A percentile compares a stretch with the other conserved stretches of the same genome.
Evolutionary conservation across 768 basidiomycete genomes (phyloP).

Genomic region (Aureoboletus auriporus): DNA sequence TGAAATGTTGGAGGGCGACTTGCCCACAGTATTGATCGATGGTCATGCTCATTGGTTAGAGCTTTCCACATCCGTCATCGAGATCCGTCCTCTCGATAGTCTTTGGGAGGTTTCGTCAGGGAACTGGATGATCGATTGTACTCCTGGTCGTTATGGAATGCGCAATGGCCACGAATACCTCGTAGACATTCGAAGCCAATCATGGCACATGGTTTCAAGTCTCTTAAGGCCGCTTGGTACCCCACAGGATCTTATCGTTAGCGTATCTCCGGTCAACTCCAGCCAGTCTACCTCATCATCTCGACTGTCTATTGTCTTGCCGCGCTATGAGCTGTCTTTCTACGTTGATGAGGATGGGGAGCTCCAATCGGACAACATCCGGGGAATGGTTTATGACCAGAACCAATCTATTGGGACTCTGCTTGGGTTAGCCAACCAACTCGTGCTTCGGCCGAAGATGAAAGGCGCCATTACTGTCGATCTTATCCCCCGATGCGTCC

Average conservation of each 20-base stretch:
- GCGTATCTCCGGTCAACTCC: not conserved
- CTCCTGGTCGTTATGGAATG: slow-evolving; percentile 2
- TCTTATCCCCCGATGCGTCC: slow-evolving; percentile 16
- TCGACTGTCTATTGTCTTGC: slow-evolving; percentile 30
- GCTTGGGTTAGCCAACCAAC: slow-evolving; percentile 37
- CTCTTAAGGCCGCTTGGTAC: slow-evolving; percentile 20
- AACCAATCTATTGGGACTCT: slow-evolving; percentile 35
- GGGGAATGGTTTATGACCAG: too few species aligned
- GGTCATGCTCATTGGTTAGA: too few species aligned
- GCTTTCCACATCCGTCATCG: too few species aligned
- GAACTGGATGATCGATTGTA: slow-evolving; percentile 22
- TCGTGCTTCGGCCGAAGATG: slow-evolving; percentile 35
- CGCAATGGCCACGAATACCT: slow-evolving; percentile 6
- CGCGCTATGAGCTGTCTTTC: slow-evolving; percentile 39
- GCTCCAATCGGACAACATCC: slow-evolving; percentile 19
- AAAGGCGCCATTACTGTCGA: not conserved
- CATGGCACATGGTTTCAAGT: slow-evolving; percentile 23
- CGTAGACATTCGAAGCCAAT: slow-evolving; percentile 23
- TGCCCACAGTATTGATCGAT: too few species aligned
- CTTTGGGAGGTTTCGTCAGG: slow-evolving; percentile 20
- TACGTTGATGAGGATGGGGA: slow-evolving; percentile 5
- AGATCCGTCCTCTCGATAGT: too few species aligned
- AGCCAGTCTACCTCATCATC: not conserved
- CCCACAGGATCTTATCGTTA: not conserved
- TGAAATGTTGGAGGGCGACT: slow-evolving; percentile 14